phyloP scores from a whole-genome alignment of 2,329 filamentous ascomycete genomes.

The Aspergillus amoenus region DNA sequence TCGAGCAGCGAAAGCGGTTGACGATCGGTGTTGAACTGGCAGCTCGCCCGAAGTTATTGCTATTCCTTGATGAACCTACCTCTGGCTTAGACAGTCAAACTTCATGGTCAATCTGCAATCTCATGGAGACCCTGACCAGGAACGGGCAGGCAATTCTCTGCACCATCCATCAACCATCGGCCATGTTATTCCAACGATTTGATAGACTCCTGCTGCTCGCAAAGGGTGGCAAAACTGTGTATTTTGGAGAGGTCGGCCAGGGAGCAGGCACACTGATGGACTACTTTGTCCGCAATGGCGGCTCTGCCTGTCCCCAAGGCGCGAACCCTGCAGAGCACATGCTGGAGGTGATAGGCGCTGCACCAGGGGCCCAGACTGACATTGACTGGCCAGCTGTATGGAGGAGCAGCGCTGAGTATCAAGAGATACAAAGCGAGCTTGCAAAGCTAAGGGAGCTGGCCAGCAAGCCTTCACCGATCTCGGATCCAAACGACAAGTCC shows the following conservation, averaged over 20 bases:
- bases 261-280: slow-evolving; percentile 56
- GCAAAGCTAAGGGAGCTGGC: slow-evolving; percentile 49
- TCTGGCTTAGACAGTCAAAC: slow-evolving; percentile 81
- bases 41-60: slow-evolving; percentile 78
- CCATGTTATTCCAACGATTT: slow-evolving; percentile 84
- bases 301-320: slow-evolving; percentile 54
- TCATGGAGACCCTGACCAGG: slow-evolving; percentile 83
- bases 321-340: slow-evolving; percentile 77
- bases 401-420: slow-evolving; percentile 51
- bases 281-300: slow-evolving; percentile 66
- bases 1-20: slow-evolving; percentile 67
- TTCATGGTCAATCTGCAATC: slow-evolving; percentile 81
- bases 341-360: slow-evolving; percentile 56
- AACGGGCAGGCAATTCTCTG: slow-evolving; percentile 85
- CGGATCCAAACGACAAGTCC: slow-evolving; percentile 1
- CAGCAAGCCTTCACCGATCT: background rate
- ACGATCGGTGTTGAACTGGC: slow-evolving; percentile 93
- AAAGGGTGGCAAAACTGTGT: slow-evolving; percentile 64
- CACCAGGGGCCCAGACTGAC: slow-evolving; percentile 11
- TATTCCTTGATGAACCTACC: slow-evolving; percentile 91
- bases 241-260: slow-evolving; percentile 65
- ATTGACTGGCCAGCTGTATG: slow-evolving; percentile 64
- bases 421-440: slow-evolving; percentile 58
- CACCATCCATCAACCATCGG: slow-evolving; percentile 91
- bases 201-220: slow-evolving; percentile 63